Conservation (phyloP, 495 filamentous ascomycete species). For the Lindgomyces ingoldianus region DNA sequence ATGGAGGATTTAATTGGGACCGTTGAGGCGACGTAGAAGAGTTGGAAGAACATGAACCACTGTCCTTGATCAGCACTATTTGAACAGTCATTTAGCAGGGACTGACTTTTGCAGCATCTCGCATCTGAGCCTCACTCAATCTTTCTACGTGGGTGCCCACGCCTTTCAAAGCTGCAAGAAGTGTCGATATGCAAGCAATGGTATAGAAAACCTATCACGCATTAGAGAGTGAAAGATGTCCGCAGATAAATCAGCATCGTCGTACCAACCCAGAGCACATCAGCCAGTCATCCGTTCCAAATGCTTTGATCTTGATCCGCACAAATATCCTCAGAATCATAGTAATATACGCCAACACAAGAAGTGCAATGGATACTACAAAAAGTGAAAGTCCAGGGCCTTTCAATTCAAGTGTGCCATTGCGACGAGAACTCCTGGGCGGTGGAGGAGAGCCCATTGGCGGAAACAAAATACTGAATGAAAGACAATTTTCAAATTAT, state of each 20-base stretch:
- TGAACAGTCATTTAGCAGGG: neutral
- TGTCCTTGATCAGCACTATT: neutral
- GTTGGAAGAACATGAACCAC: neutral
- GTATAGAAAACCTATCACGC: neutral
- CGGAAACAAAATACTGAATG: no score
- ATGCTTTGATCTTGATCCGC: neutral
- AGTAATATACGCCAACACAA: neutral
- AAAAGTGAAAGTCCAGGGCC: neutral
- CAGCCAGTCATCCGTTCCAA: slow-evolving; percentile 6
- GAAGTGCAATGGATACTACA: neutral
- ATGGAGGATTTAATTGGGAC: slow-evolving; percentile 9
- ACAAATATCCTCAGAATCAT: slow-evolving; percentile 1
- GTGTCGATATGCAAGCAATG: neutral
- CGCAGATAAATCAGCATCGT: neutral
- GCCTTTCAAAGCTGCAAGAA: neutral
- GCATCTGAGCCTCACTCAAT: neutral
- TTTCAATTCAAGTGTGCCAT: neutral
- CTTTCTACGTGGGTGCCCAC: neutral
- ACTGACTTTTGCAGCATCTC: neutral
- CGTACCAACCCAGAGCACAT: slow-evolving; percentile 3
- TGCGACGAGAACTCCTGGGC: neutral
- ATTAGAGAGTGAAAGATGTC: neutral
- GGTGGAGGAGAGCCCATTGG: neutral
- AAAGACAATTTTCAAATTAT: no score
- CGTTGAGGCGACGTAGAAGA: neutral